phyloP scores from a whole-genome alignment of 2,329 filamentous ascomycete genomes.

The Phialophora verrucosa region DNA sequence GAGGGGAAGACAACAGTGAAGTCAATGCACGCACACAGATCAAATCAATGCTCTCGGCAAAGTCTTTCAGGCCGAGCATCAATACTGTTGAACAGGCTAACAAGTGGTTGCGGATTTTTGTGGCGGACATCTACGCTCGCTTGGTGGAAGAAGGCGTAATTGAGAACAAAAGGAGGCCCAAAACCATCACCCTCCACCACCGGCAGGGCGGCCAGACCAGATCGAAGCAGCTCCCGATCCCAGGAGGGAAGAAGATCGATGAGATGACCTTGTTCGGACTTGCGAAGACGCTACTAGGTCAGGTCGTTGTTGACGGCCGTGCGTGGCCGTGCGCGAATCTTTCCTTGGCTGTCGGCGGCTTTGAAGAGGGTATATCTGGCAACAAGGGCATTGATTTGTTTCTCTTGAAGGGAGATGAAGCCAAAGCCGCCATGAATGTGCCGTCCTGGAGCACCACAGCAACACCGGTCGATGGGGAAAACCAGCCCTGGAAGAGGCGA shows the following conservation, averaged over 20 bases:
- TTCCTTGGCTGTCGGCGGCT: constrained; percentile 85
- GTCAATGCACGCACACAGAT: constrained; percentile 91
- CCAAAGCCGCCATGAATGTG: constrained; percentile 52
- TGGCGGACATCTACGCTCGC: constrained; percentile 85
- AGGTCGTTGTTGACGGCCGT: constrained; percentile 76
- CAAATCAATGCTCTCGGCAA: constrained; percentile 96
- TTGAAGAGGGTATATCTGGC: constrained; percentile 82
- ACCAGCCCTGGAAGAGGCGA: constrained; percentile 48
- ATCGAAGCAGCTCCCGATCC: constrained; percentile 77
- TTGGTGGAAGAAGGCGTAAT: constrained; percentile 88
- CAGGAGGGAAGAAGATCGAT: constrained; percentile 73
- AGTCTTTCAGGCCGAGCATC: constrained; percentile 88
- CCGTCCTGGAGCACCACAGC: constrained; percentile 35
- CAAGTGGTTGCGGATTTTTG: constrained; percentile 89
- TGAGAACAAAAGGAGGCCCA: constrained; percentile 84
- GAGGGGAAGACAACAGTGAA: constrained; percentile 84
- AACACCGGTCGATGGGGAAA: constrained; percentile 41
- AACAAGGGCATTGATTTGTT: constrained; percentile 88
- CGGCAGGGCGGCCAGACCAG: constrained; percentile 74
- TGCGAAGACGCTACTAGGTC: constrained; percentile 75
- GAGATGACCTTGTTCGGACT: constrained; percentile 75
- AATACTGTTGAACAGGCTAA: constrained; percentile 76
- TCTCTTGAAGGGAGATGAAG: constrained; percentile 70
- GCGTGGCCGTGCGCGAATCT: constrained; percentile 94
- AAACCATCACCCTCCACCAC: constrained; percentile 83